Percentiles rank a stretch among this genome's conserved stretches.
Conservation (phyloP, 768 basidiomycete species). For the Rhizopogon vesiculosus region DNA sequence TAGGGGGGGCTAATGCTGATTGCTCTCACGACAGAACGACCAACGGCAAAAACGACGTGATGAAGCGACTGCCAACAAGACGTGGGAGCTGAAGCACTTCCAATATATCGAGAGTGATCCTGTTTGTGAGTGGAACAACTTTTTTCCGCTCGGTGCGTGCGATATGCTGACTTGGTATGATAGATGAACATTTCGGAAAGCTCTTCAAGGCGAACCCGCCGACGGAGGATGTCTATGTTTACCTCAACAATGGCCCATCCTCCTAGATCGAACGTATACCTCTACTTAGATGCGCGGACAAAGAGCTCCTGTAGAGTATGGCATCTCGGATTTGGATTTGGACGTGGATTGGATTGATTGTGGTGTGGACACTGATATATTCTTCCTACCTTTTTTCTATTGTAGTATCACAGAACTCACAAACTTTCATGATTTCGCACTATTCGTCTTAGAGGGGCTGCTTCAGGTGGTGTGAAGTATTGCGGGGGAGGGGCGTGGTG, state of each 20-base stretch:
- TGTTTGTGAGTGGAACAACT: slow-evolving; percentile 47
- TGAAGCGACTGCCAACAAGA: slow-evolving; percentile 64
- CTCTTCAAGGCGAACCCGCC: slow-evolving; percentile 56
- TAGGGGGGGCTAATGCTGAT: neutral
- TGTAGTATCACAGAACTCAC: neutral
- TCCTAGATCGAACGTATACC: slow-evolving; percentile 9
- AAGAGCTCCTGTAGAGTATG: neutral
- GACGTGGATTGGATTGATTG: neutral
- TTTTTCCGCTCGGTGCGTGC: neutral
- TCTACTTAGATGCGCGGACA: neutral
- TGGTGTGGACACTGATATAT: neutral
- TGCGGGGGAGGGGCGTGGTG: slow-evolving; percentile 52
- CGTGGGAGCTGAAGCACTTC: slow-evolving; percentile 81
- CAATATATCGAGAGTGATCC: slow-evolving; percentile 63
- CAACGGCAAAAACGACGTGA: slow-evolving; percentile 86
- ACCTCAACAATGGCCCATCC: slow-evolving; percentile 49
- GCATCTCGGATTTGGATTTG: too few species aligned
- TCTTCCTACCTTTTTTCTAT: neutral
- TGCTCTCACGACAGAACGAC: slow-evolving; percentile 58
- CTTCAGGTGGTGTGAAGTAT: slow-evolving; percentile 13
- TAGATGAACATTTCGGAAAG: slow-evolving; percentile 65
- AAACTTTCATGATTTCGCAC: slow-evolving; percentile 9
- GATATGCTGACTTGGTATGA: neutral
- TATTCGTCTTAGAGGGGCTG: neutral
- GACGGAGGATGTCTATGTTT: slow-evolving; percentile 76